Base-by-base conservation (phyloP, 768 basidiomycete species). In the Amyloporia xantha region DNA sequence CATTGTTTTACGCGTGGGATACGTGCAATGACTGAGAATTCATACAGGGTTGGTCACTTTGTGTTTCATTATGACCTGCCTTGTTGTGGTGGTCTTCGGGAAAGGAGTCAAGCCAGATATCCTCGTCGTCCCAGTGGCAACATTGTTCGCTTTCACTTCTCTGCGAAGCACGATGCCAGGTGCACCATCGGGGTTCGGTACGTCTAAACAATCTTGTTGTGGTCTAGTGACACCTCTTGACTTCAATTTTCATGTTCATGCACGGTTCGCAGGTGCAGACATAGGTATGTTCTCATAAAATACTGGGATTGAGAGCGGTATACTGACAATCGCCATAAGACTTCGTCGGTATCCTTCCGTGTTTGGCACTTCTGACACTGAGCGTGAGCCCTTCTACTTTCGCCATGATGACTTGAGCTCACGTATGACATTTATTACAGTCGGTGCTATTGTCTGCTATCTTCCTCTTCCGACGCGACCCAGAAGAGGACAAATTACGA, bases 131-230 rank as follows among this genome's bases (percentile, higher is more conserved):
- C 60, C 62, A 1, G 49, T 62, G 10, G 56, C 55, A 1, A 62
- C 62, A 2, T 53, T 63, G 38, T 62, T 63, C 23, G 62, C 62
- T 17, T 63, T 62, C 50, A 57, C 60, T 5, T 54, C 57, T 27
- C 47, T 63, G 21, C 60, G 62, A 5, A 40, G 39, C 2, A 60
- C 60, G 6, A 50, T 63, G 24, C 62, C 62, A 2, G 51, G 61
- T 12, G 62, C 60, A 5, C 60, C 60, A 5, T 30, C 40, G 20
- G 57, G 57, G 0, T 63, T 63, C 21, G 62, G 62, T 62, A 41
- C 21, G 58, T 50, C 37, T n/a, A n/a, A 12, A 24, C 13, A 10
- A n/a, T n/a, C n/a, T 38, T 12, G 2, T 25, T 9, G 23, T 12
- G 13, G 12, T 44, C 39, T 11, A 20, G 20, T 9, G 33, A 9